Base-by-base conservation (phyloP, 1,284 basidiomycete genomes). In the Cutaneotrichosporon dermatis region DNA sequence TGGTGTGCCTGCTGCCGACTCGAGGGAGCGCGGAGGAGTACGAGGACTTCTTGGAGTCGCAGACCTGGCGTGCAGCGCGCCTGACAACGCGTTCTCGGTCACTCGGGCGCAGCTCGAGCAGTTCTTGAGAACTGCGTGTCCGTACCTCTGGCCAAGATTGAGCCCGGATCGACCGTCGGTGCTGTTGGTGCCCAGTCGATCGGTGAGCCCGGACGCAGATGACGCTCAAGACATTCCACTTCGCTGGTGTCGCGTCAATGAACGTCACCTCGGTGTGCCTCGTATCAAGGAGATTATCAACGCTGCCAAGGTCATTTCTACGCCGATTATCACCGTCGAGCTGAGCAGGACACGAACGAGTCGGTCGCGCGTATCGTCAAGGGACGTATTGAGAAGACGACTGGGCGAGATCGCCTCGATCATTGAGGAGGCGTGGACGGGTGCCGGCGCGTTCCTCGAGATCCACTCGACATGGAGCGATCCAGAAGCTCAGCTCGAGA, bases 181-280 rank as follows among this genome's bases (percentile, higher is more conserved):
- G 96, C 96, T 13, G 92, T 99, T 50, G 96, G 96, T 13, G 96
- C 96, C 1, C 96, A 99, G 76, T 99, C 96, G 6, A 99, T 99
- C 66, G 96, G 96, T 75, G 96, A 99, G 78, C 96, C 96, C 1
- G 96, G 96, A 99, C 96, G 3, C 96, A 99, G 75, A 99, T 99
- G 96, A 99, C 96, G 6, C 79, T 99, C 66, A 99, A 99, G 80
- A 99, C 96, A 62, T 99, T 99, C 86, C 96, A 99, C 83, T 99
- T 99, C 80, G 96, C 96, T 71, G 96, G 96, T 82, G 94, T 99
- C 65, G 96, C 96, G 10, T 96, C 94, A 40, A 99, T 99, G 96
- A 99, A 98, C 80, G 92, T 99, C 68, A 99, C 96, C 86, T 99
- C 44, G 96, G 96, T 82, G 96, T 99, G 10, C 96, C 96, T 25